These are phyloP conservation scores for Vitis amurensis DNA, from an alignment of 164 flowering plant genomes.

Conservation along the genomic window DNA sequence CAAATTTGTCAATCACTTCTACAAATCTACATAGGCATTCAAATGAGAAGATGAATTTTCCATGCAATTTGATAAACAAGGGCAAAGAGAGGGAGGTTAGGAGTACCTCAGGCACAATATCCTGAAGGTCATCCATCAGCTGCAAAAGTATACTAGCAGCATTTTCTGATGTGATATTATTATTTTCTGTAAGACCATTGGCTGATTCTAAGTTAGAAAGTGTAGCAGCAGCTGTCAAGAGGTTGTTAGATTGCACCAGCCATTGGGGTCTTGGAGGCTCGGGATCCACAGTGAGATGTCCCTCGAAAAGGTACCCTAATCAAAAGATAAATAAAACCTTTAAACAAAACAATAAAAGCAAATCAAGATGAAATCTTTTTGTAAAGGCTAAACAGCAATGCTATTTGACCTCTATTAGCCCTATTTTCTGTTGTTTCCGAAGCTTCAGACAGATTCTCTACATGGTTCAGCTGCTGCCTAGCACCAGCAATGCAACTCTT, in stretches of 20 bases:
- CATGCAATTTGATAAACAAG: not conserved
- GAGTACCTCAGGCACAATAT: conserved; percentile 41
- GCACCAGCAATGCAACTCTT: conserved; percentile 61
- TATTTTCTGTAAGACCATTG: conserved; percentile 20
- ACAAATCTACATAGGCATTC: no score
- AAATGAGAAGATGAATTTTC: no score
- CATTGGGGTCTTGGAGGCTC: conserved; percentile 90
- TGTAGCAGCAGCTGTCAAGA: conserved; percentile 42
- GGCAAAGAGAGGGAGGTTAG: no score
- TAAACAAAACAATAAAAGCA: not conserved
- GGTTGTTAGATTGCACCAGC: conserved; percentile 66
- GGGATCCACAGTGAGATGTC: conserved; percentile 90
- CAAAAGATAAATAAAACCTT: not conserved
- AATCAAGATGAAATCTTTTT: not conserved
- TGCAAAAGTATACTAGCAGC: conserved; percentile 32
- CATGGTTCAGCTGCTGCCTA: conserved; percentile 50
- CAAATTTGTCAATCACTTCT: no score
- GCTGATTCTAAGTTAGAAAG: conserved; percentile 49
- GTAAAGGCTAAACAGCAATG: not conserved
- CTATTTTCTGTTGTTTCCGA: conserved; percentile 19
- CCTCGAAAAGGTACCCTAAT: conserved; percentile 84
- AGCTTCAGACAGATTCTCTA: conserved; percentile 36
- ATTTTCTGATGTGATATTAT: conserved; percentile 20
- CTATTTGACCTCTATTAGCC: conserved; percentile 30
- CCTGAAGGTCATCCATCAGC: conserved; percentile 37